Evolutionary conservation across 2,329 filamentous ascomycete genomes (phyloP), one percentile per base, ranked within the genome.

Genomic region (Penicillium corylophilum): DNA sequence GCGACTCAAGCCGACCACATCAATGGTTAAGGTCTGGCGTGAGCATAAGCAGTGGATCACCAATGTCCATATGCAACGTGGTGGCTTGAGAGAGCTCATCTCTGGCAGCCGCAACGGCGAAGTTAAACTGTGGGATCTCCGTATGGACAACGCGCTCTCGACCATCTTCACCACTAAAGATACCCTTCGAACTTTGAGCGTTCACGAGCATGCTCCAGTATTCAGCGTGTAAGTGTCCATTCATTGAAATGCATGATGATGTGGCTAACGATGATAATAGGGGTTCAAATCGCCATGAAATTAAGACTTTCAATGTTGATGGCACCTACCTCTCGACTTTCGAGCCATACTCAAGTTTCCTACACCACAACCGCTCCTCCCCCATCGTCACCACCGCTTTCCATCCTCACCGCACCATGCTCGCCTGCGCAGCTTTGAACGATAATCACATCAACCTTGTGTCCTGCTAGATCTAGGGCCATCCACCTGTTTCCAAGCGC

Each of bases 21-120:
- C 89, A 16, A 96, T 97, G 92, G 88, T 96, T 49, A 90, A 89
- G 73, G 92, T 93, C 61, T 99, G 94, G 93, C 94, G 95, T 68
- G 90, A 96, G 64, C 93, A 97, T 66, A 86, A 87, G 54, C 90
- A 95, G 63, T 99, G 94, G 94, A 87, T 99, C 71, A 92, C 91
- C 64, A 94, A 90, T 61, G 90, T 96, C 13, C 94, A 97, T 69
- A 91, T 99, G 84, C 94, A 99, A 73, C 88, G 94, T 39, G 94
- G 94, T 54, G 94, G 94, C 2, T 86, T 96, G 71, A 82, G 94
- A 52, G 94, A 99, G 72, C 81, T 99, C 38, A 80, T 99, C 47
- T 93, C 88, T 39, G 94, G 91, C 18, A 95, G 91, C 67, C 84
- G 90, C 42, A 94, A 96, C 65, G 94, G 94, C 55, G 94, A 94